Base-by-base conservation (phyloP, 2,329 filamentous ascomycete species). In the Aulographum hederae region DNA sequence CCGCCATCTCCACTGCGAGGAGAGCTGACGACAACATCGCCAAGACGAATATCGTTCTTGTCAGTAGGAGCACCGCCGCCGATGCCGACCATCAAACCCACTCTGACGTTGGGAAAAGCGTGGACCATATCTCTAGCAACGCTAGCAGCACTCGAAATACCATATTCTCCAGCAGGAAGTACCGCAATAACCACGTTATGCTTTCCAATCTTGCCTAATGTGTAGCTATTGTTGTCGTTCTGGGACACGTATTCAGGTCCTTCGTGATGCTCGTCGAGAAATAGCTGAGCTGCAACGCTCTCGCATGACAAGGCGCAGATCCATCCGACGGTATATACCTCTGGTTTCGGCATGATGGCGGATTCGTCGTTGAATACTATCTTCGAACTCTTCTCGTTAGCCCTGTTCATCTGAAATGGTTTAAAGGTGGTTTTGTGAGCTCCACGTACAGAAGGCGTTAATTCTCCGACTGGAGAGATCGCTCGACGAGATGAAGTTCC, bases 41-140 rank as follows among this genome's bases (percentile, higher is more conserved):
- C 48, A 2, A 53, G 42, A 2, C 53, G 46, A 1, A 59, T 46
- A n/a, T 58, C 52, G 17, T 51, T 37, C 4, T 38, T 44, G 37
- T 6, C 4, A 15, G 27, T 38, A 17, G 34, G 37, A 2, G 37
- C 38, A 11, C 43, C 43, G 5, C 42, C 45, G 3, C 42, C 44
- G 23, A 44, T 38, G 17, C 41, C 43, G 10, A 45, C 42, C 41
- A 45, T 44, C 20, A 45, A 32, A 14, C 37, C 39, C 28, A 47
- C 35, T 34, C 37, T 42, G n/a, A 47, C 34, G 20, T 28, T 42
- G 8, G 33, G 32, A 26, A 44, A 43, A 18, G 18, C 39, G 15
- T 36, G 36, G 0, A 39, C 17, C 34, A 45, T 38, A 15, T 40
- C 32, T 14, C 14, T 38, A 18, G 41, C 39, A 4, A 43, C 43